Base-by-base conservation (phyloP, 2,329 filamentous ascomycete species). In the Capronia coronata region DNA sequence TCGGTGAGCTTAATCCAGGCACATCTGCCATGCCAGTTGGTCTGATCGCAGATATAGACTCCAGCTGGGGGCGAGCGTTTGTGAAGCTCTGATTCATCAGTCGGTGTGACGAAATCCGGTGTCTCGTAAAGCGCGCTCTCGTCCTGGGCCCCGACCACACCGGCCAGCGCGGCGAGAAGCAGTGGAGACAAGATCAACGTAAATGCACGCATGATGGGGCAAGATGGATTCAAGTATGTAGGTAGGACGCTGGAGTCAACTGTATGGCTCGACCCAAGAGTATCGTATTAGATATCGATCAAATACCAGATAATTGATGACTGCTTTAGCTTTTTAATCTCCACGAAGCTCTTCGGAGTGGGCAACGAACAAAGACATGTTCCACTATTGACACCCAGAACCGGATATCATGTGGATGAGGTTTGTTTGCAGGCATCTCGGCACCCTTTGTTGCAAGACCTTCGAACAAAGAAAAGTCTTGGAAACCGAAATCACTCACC, bases 21-120 rank as follows among this genome's bases (percentile, higher is more conserved):
- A 21, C 54, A 56, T 2, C 35, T 43, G 14, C 48, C 51, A 11
- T 21, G 19, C 50, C 50, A 56, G 22, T 49, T 43, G 2, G 30
- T 42, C 11, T 43, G 14, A 23, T 42, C 32, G 25, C 54, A 56
- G 30, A 56, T n/a, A 41, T 41, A 41, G 11, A 41, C 38, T 5
- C 38, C 38, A 3, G 38, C 38, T 5, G 38, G 38, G 25, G 38
- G 38, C 5, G 19, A 18, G 10, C 38, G 38, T 25, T 41, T 41
- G 4, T 41, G 38, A n/a, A 41, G 19, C 7, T n/a, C 38, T 25
- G 13, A 2, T 3, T 22, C 19, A 3, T 41, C 38, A 10, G 21
- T 13, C 13, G 35, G 35, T 4, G 14, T 38, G 32, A 18, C 13
- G 16, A 35, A 35, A n/a, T 35, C 38, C 13, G 38, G 38, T 5